Evolutionary conservation across 2,329 filamentous ascomycete genomes (phyloP).

Genomic region (Bipolaris oryzae): DNA sequence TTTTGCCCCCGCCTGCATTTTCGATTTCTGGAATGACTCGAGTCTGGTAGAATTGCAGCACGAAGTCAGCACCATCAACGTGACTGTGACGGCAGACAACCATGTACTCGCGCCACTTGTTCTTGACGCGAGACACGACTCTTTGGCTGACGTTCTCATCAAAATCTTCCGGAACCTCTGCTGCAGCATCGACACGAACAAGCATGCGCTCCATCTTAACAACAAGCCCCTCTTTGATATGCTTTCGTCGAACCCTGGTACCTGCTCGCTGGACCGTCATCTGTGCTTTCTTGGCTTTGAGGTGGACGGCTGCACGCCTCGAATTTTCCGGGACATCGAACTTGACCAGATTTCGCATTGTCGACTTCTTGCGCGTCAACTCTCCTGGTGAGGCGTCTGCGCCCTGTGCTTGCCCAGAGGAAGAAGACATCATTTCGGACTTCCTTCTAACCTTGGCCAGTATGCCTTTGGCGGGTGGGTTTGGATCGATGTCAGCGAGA

Average conservation of each 20-base stretch:
- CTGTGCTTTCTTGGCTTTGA: conserved; percentile 49
- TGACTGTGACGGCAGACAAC: conserved; percentile 65
- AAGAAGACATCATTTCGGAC: conserved; percentile 32
- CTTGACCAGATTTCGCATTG: conserved; percentile 48
- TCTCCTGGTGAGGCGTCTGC: conserved; percentile 15
- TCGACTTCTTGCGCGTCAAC: conserved; percentile 35
- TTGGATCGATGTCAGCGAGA: conserved; percentile 25
- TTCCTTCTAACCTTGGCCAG: conserved; percentile 35
- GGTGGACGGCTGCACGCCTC: conserved; percentile 45
- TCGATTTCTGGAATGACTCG: conserved; percentile 68
- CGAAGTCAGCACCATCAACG: conserved; percentile 61
- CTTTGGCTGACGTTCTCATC: conserved; percentile 67
- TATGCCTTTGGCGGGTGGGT: conserved; percentile 34
- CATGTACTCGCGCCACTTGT: conserved; percentile 71
- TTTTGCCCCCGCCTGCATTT: conserved; percentile 57
- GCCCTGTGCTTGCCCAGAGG: conserved; percentile 8
- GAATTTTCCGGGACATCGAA: conserved; percentile 52
- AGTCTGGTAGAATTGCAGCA: conserved; percentile 66
- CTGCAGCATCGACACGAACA: conserved; percentile 63
- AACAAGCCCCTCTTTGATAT: conserved; percentile 63
- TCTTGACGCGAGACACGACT: conserved; percentile 62
- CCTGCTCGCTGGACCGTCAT: conserved; percentile 45
- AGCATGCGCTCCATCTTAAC: conserved; percentile 73
- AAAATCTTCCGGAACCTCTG: conserved; percentile 64
- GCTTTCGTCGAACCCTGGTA: conserved; percentile 47